phyloP scores from a whole-genome alignment of 805 yeast genomes.

The Candida gorgasii region DNA sequence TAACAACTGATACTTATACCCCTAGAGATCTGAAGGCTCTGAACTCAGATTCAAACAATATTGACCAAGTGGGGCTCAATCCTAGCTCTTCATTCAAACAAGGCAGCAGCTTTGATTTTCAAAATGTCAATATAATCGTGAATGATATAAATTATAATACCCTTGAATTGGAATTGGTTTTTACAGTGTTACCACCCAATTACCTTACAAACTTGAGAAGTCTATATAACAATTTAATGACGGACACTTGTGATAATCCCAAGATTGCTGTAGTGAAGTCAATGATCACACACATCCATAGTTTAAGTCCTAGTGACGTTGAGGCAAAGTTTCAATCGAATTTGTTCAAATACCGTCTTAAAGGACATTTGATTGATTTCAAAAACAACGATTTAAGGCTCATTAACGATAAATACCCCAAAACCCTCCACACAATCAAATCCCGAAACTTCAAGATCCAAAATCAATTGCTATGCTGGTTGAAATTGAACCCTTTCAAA shows the following conservation, averaged over 20 bases:
- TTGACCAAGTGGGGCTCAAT: conserved; percentile 11
- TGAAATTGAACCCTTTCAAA: conserved; percentile 35
- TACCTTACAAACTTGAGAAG: neutral
- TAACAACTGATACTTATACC: neutral
- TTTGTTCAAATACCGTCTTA: conserved; percentile 18
- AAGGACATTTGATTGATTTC: conserved; percentile 38
- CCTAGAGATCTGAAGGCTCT: too few relatives aligned
- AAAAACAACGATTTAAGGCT: conserved; percentile 37
- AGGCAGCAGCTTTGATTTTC: conserved; percentile 24
- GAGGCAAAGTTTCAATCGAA: conserved; percentile 8
- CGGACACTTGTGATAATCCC: neutral
- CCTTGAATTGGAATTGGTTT: neutral
- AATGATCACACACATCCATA: neutral
- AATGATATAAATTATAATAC: conserved; percentile 20
- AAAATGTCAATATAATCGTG: conserved; percentile 19
- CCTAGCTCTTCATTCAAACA: conserved; percentile 21
- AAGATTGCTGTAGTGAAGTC: neutral
- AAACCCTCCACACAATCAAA: conserved; percentile 11
- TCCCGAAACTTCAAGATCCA: conserved; percentile 22
- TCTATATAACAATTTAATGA: neutral
- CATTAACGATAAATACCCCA: conserved; percentile 4
- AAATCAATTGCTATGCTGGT: conserved; percentile 39
- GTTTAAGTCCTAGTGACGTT: conserved; percentile 3
- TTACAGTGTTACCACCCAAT: conserved; percentile 3
- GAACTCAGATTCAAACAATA: conserved; percentile 13